Base-by-base conservation (phyloP, 2,329 filamentous ascomycete genomes). In the Diaporthe citri region DNA sequence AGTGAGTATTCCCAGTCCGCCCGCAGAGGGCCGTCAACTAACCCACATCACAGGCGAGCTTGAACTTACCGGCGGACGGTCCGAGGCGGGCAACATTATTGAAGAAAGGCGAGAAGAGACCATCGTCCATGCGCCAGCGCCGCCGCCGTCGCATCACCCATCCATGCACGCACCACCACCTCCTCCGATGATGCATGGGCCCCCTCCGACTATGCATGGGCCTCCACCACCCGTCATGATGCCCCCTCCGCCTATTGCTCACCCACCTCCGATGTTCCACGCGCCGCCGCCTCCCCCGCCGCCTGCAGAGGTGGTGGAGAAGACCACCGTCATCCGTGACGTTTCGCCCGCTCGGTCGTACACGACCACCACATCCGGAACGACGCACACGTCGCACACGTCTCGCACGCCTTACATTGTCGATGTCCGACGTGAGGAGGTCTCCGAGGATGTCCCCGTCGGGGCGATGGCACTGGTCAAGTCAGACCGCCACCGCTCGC, bases 251-350 rank as follows among this genome's bases (percentile, higher is more conserved):
- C 75, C 75, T 15, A 28, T 74, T 34, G 80, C 82, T 36, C 80
- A 81, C 25, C 79, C 36, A 64, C 76, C 59, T 57, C 77, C 57
- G 52, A 56, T 64, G n/a, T 52, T 75, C 43, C 67, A 73, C 41
- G 56, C 73, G 10, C 48, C 80, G 22, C 77, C 78, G 1, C 80
- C 84, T 20, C 82, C 85, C 4, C 82, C 82, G 17, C 81, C 82
- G 9, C 80, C 82, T 17, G 78, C 79, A 7, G 78, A 90, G 31
- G 79, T 88, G 4, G 81, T 86, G 22, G 85, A 88, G 56, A 86
- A 85, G 25, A 88, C 86, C 4, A 85, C 84, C 51, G 81, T 88
- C 25, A 81, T 88, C 43, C 88, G 88, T 6, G 88, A 90, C 20
- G 78, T 82, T 2, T 90, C 89, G 2, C 89, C 89, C 6, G 80